Evolutionary conservation across 2,329 filamentous ascomycete genomes (phyloP), one percentile per base, ranked within the genome.

Genomic region (Kalaharituber pfeilii): DNA sequence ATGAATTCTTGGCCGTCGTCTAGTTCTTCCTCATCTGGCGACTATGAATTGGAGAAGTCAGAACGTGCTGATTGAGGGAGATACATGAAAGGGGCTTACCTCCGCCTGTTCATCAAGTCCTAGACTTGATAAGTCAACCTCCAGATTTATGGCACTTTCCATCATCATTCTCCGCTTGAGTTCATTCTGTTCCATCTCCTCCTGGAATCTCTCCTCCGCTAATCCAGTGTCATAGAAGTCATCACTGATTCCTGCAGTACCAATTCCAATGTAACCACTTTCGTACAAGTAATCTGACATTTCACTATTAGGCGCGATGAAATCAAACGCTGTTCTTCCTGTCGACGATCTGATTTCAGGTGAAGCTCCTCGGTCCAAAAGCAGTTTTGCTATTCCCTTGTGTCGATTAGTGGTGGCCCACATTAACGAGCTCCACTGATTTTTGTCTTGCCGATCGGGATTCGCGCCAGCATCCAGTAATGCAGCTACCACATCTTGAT

Each of bases 351-450:
- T 94, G 62, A 94, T 84, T 64, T 96, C 89, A 2, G 88, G 83
- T n/a, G 88, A 94, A 20, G 91, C 91, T 15, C 88, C 88, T 64
- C 91, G 85, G 67, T 98, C 89, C 29, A 98, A 76, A 15, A 98
- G 72, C 9, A 87, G 75, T 69, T 96, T 96, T 30, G 89, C 88
- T 62, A 98, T 98, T 49, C 81, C 81, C 70, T 96, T 96, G 70
- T 98, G 91, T 55, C 88, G 75, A 68, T 98, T 98, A 54, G 91
- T 98, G 86, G 96, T 96, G 50, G 91, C 89, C 91, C 91, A 98
- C 88, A 98, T 98, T 57, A 98, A 74, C 13, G 91, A 85, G 64
- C 86, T 96, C 91, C 91, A 98, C 66, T 93, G 83, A 66, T 96
- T 96, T 59, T 82, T 84, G 67, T 98, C 91, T 69, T 96, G 89